Percentiles rank a stretch among this genome's conserved stretches.
phyloP scores from a whole-genome alignment of 305 asterid species.

The Solanum chacoense region DNA sequence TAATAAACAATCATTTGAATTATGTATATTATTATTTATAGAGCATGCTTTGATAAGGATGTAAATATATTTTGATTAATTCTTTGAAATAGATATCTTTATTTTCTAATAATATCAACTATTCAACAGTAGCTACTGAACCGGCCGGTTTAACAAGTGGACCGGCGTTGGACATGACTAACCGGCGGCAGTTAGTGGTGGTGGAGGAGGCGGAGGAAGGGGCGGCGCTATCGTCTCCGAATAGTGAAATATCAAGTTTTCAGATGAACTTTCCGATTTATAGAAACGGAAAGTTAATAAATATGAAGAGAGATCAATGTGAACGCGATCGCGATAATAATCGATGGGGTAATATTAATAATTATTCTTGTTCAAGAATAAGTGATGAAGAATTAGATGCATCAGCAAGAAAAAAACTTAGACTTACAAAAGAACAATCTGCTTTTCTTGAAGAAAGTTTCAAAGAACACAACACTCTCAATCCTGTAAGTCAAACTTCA shows the following conservation, averaged over 20 bases:
- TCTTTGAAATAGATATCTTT: neutral
- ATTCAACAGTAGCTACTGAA: conserved; percentile 26
- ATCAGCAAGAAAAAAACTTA: conserved; percentile 60
- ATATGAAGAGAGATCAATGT: conserved; percentile 42
- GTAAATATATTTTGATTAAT: neutral
- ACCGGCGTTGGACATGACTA: conserved; percentile 10
- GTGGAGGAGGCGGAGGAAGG: conserved; percentile 22
- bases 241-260: conserved; percentile 46
- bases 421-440: conserved; percentile 76
- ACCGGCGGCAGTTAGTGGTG: conserved; percentile 14
- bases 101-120: neutral
- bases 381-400: conserved; percentile 57
- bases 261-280: conserved; percentile 47
- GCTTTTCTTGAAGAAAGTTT: conserved; percentile 80
- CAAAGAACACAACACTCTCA: conserved; percentile 74
- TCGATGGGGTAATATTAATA: conserved; percentile 25
- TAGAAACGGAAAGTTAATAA: conserved; percentile 12
- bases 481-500: conserved; percentile 41
- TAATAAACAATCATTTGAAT: neutral
- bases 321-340: neutral
- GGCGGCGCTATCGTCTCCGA: conserved; percentile 39
- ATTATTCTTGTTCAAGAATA: conserved; percentile 28
- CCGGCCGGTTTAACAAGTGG: conserved; percentile 9
- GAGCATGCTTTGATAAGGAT: neutral
- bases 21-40: neutral